Evolutionary conservation across 371 early-diverging fungal genomes (phyloP).

Genomic region (Capillidium rhysosporum): DNA sequence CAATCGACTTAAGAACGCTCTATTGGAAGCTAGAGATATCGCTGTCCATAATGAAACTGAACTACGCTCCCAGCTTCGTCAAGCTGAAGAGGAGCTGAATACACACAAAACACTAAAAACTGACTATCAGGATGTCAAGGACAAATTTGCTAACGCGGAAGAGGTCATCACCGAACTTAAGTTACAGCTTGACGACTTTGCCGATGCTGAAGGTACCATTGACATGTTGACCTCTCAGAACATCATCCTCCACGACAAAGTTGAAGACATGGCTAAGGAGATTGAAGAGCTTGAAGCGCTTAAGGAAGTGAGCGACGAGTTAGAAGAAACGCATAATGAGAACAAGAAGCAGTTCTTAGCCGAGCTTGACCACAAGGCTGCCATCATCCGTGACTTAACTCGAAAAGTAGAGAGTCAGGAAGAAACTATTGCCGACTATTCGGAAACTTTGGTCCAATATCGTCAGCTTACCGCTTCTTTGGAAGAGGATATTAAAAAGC

Average conservation of each 20-base stretch:
- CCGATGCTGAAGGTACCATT: conserved; percentile 39
- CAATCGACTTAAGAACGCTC: conserved; percentile 70
- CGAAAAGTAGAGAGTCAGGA: conserved; percentile 38
- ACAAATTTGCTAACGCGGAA: conserved; percentile 34
- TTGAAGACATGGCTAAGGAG: conserved; percentile 52
- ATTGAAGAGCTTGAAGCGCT: conserved; percentile 81
- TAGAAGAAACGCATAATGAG: conserved; percentile 75
- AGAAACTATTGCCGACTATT: conserved; percentile 68
- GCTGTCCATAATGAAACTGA: conserved; percentile 50
- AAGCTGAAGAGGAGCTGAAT: not conserved
- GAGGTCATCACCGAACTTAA: conserved; percentile 60
- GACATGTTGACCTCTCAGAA: conserved; percentile 19
- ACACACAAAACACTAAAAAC: conserved; percentile 3
- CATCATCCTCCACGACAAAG: conserved; percentile 17
- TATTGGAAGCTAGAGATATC: conserved; percentile 59
- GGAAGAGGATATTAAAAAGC: conserved; percentile 47
- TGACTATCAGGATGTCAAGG: conserved; percentile 27
- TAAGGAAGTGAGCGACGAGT: conserved; percentile 72
- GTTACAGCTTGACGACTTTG: conserved; percentile 56
- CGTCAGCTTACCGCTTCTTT: conserved; percentile 57
- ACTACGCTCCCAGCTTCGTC: conserved; percentile 15
- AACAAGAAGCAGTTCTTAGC: conserved; percentile 64
- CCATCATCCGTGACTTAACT: conserved; percentile 34
- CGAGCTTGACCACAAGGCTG: conserved; percentile 63
- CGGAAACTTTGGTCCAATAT: conserved; percentile 65